A percentile compares a stretch with the other conserved stretches of the same genome.
Conservation (phyloP, 2,329 filamentous ascomycete genomes). For the Lachnellula hyalina region DNA sequence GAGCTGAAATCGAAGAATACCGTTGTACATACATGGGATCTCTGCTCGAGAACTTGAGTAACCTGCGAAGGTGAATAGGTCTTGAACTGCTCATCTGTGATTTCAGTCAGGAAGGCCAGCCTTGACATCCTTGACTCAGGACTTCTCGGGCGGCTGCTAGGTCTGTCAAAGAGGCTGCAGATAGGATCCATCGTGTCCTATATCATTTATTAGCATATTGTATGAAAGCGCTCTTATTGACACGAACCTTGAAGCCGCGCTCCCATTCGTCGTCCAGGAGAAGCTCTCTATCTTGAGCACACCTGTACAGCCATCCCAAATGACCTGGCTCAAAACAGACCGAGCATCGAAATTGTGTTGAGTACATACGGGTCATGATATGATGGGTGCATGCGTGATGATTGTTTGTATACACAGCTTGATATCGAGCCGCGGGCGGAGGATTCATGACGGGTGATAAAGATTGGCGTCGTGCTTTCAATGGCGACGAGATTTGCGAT, state of each 20-base stretch:
- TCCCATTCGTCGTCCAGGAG: constrained; percentile 36
- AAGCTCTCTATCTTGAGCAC: constrained; percentile 57
- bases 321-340: constrained; percentile 50
- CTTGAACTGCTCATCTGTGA: constrained; percentile 38
- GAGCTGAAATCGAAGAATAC: constrained; percentile 2
- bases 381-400: constrained; percentile 55
- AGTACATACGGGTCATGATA: constrained; percentile 62
- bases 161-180: constrained; percentile 20
- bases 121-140: constrained; percentile 19
- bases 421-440: background rate
- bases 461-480: too few relatives aligned
- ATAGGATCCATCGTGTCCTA: constrained; percentile 23
- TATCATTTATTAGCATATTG: background rate
- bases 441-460: too few relatives aligned
- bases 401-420: constrained; percentile 7
- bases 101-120: constrained; percentile 33
- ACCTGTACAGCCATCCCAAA: constrained; percentile 70
- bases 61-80: constrained; percentile 46
- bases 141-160: constrained; percentile 15
- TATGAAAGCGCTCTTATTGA: constrained; percentile 7
- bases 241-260: constrained; percentile 27
- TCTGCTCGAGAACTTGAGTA: constrained; percentile 43
- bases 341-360: constrained; percentile 46
- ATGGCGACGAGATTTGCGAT: too few relatives aligned
- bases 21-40: constrained; percentile 39